A percentile compares a stretch with the other conserved stretches of the same genome.
Conservation (phyloP, 2,329 filamentous ascomycete genomes). For the Leptographium radiaticola region DNA sequence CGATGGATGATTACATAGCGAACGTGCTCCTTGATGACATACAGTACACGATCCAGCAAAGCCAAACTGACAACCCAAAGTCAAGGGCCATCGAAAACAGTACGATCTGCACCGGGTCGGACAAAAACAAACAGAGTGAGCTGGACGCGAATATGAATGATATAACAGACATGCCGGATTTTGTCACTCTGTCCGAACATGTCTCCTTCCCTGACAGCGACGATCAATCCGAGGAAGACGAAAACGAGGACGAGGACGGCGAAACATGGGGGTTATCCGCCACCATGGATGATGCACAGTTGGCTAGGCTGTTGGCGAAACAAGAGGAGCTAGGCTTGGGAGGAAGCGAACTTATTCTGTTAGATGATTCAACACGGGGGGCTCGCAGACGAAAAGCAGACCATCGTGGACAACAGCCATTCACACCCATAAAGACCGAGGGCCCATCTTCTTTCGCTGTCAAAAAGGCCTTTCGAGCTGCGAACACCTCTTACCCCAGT, state of each 20-base stretch:
- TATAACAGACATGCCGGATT: too few relatives aligned
- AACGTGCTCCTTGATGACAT: conserved; percentile 42
- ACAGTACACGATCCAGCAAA: conserved; percentile 13
- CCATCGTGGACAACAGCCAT: not conserved
- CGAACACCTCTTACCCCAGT: conserved; percentile 22
- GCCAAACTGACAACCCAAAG: conserved; percentile 22
- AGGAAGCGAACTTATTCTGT: conserved; percentile 43
- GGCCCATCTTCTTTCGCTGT: not conserved
- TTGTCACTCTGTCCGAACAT: not conserved
- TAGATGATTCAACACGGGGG: conserved; percentile 25
- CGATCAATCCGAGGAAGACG: conserved; percentile 23
- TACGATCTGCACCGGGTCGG: conserved; percentile 12
- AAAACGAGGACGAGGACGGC: not conserved
- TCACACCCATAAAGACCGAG: not conserved
- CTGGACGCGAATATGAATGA: not conserved
- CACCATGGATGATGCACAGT: conserved; percentile 43
- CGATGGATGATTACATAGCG: conserved; percentile 56
- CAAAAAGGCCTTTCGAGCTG: not conserved
- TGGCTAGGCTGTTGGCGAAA: conserved; percentile 47
- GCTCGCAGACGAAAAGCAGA: not conserved
- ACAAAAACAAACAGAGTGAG: conserved; percentile 4
- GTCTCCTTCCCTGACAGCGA: conserved; percentile 16
- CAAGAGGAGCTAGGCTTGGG: conserved; percentile 51
- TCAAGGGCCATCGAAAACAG: conserved; percentile 31
- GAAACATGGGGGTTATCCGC: conserved; percentile 36